Conservation (phyloP, 805 yeast species). For the Teunomyces funiuensis region DNA sequence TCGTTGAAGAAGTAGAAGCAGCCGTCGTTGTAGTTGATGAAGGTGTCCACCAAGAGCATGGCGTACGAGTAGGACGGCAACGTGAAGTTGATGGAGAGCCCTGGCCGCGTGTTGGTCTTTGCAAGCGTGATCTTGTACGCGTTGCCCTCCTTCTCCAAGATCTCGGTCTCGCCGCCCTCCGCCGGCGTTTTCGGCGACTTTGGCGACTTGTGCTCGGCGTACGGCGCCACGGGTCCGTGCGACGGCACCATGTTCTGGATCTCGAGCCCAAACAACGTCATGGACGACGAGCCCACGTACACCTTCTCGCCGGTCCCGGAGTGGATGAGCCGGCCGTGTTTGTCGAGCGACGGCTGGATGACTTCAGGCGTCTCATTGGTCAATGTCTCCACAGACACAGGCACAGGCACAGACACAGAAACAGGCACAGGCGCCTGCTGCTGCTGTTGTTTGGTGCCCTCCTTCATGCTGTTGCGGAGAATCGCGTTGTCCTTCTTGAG, state of each 20-base stretch:
- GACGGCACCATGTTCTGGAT: constrained; percentile 63
- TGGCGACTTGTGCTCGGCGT: constrained; percentile 7
- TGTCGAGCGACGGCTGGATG: constrained; percentile 69
- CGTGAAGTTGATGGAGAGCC: constrained; percentile 66
- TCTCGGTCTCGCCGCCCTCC: constrained; percentile 54
- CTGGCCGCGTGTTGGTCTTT: constrained; percentile 65
- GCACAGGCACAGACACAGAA: too few species aligned
- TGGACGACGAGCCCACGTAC: constrained; percentile 79
- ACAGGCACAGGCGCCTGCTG: constrained; percentile 7
- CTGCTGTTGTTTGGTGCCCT: constrained; percentile 15
- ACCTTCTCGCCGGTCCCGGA: constrained; percentile 74
- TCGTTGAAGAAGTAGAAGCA: constrained; percentile 84
- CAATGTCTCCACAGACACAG: too few species aligned
- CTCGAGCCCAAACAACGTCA: constrained; percentile 78
- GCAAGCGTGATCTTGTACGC: constrained; percentile 71
- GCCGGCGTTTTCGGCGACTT: too few species aligned
- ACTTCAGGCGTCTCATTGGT: constrained; percentile 42
- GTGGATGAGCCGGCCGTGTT: constrained; percentile 68
- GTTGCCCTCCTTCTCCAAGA: constrained; percentile 72
- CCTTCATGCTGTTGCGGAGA: constrained; percentile 46
- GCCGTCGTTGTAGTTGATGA: constrained; percentile 77
- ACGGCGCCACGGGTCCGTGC: constrained; percentile 16
- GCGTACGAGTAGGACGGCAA: constrained; percentile 79
- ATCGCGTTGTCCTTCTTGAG: constrained; percentile 65
- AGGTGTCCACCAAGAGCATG: constrained; percentile 69